Evolutionary conservation across 768 basidiomycete genomes (phyloP).

Genomic region (Trametes cubensis): DNA sequence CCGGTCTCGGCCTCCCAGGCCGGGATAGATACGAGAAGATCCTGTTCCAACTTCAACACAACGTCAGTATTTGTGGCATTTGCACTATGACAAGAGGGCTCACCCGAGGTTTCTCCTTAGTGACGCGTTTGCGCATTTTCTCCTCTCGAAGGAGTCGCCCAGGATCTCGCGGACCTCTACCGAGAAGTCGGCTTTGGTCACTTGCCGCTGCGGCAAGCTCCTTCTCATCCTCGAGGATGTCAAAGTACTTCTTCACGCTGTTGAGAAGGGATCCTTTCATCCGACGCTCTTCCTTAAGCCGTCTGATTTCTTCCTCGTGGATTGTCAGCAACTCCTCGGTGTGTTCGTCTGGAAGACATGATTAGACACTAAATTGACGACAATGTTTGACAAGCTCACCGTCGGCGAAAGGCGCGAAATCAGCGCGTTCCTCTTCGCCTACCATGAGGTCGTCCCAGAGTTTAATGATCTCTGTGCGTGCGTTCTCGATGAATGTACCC

Average conservation of each 20-base stretch:
- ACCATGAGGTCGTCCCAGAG: conserved; percentile 89
- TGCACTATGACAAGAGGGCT: conserved; percentile 31
- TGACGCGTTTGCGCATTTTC: conserved; percentile 94
- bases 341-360: conserved; percentile 65
- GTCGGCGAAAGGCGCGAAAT: conserved; percentile 82
- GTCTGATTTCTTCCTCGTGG: conserved; percentile 83
- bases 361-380: not conserved
- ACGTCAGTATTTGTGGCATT: not conserved
- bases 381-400: conserved; percentile 49
- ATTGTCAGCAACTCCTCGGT: conserved; percentile 84
- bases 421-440: conserved; percentile 77
- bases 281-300: conserved; percentile 81
- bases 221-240: conserved; percentile 87
- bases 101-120: conserved; percentile 91
- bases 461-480: conserved; percentile 74
- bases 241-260: conserved; percentile 84
- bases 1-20: conserved; percentile 82
- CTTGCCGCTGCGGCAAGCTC: conserved; percentile 80
- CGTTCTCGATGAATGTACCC: conserved; percentile 80
- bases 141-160: conserved; percentile 89
- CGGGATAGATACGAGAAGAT: conserved; percentile 76
- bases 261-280: conserved; percentile 76
- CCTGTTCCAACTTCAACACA: conserved; percentile 75
- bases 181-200: conserved; percentile 81
- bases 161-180: conserved; percentile 80